Conservation (phyloP, 371 early-diverging fungal genomes). For the Rhizopus sp. region DNA sequence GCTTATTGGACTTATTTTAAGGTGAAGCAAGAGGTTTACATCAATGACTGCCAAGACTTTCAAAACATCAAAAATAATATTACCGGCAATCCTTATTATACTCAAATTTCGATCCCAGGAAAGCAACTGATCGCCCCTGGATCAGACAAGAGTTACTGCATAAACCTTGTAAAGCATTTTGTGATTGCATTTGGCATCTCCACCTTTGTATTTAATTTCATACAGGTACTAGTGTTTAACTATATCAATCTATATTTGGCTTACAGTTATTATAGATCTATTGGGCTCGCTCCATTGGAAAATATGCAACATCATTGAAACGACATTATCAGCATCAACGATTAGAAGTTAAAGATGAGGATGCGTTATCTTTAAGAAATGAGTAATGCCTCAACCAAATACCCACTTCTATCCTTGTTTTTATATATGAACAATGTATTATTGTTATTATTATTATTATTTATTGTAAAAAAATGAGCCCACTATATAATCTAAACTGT, state of each 20-base stretch:
- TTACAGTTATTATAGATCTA: slow-evolving; percentile 13
- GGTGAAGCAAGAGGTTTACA: slow-evolving; percentile 31
- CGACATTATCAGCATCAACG: slow-evolving; percentile 19
- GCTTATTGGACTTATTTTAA: slow-evolving; percentile 42
- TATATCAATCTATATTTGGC: not conserved
- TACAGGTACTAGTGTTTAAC: slow-evolving; percentile 33
- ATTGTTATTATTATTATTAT: too few relatives aligned
- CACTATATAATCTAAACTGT: too few relatives aligned
- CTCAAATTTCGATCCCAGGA: slow-evolving; percentile 27
- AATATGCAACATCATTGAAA: slow-evolving; percentile 23
- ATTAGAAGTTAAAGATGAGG: slow-evolving; percentile 19
- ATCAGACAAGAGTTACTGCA: slow-evolving; percentile 36
- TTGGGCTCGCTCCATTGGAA: slow-evolving; percentile 29
- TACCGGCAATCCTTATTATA: slow-evolving; percentile 21
- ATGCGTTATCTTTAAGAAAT: slow-evolving; percentile 11
- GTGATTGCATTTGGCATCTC: slow-evolving; percentile 34
- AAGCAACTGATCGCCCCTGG: slow-evolving; percentile 36
- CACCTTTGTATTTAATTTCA: slow-evolving; percentile 32
- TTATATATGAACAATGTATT: not conserved
- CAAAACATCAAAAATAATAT: slow-evolving; percentile 18
- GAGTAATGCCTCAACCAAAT: slow-evolving; percentile 2
- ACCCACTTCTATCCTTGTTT: not conserved
- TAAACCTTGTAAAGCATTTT: slow-evolving; percentile 19
- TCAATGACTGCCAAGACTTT: slow-evolving; percentile 38
- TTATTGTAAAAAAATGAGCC: not conserved